A percentile compares a stretch with the other conserved stretches of the same genome.
Conservation (phyloP, 2,329 filamentous ascomycete species). For the Stemphylium beticola region DNA sequence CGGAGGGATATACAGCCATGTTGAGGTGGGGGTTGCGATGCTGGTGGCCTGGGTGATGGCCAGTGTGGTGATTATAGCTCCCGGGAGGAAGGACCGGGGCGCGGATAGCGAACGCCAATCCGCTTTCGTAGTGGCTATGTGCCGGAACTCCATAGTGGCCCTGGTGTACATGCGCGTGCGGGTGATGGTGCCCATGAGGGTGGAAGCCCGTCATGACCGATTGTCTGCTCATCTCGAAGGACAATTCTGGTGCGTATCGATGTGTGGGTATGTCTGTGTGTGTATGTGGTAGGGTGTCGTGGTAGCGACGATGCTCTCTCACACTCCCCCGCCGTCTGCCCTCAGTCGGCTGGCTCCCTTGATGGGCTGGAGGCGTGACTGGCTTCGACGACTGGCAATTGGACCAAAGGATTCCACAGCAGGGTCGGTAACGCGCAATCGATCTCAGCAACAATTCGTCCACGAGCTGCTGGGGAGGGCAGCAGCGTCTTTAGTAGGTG, state of each 20-base stretch:
- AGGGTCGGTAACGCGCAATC: slow-evolving; percentile 40
- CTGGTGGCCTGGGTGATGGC: slow-evolving; percentile 35
- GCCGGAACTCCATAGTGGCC: slow-evolving; percentile 33
- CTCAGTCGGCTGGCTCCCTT: slow-evolving; percentile 16
- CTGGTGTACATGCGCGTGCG: slow-evolving; percentile 19
- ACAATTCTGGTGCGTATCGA: background rate
- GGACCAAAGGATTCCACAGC: slow-evolving; percentile 42
- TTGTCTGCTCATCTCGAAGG: slow-evolving; percentile 38
- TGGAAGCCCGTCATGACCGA: slow-evolving; percentile 39
- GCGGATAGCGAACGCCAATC: slow-evolving; percentile 42
- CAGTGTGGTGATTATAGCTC: slow-evolving; percentile 41
- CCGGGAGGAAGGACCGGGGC: slow-evolving; percentile 48
- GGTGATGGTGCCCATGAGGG: slow-evolving; percentile 16
- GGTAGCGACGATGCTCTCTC: slow-evolving; percentile 13
- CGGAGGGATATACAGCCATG: slow-evolving; percentile 50
- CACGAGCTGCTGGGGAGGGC: slow-evolving; percentile 44
- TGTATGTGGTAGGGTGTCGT: slow-evolving; percentile 5
- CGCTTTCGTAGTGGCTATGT: slow-evolving; percentile 36
- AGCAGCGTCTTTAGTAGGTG: slow-evolving; percentile 47
- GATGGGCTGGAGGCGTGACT: slow-evolving; percentile 32
- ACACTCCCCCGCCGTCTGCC: slow-evolving; percentile 12
- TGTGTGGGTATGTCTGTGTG: too few species aligned
- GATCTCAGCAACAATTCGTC: slow-evolving; percentile 35
- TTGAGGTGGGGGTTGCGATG: slow-evolving; percentile 36
- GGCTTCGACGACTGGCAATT: slow-evolving; percentile 32